A percentile compares a stretch with the other conserved stretches of the same genome.
Conservation (phyloP, 257 asterid genomes). For the Parsonsia alboflavescens region DNA sequence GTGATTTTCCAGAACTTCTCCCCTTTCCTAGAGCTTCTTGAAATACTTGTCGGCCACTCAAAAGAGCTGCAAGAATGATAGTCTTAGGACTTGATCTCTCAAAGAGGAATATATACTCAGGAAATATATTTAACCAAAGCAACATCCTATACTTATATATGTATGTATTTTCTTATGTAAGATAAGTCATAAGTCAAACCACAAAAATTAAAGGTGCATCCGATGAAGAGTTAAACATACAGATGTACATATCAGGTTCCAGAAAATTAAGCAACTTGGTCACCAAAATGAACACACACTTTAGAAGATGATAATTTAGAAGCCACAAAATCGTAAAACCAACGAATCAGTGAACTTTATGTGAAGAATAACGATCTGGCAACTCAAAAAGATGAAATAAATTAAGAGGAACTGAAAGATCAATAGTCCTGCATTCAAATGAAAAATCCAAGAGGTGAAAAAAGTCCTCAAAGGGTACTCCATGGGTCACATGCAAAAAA, state of each 20-base stretch:
- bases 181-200: not conserved
- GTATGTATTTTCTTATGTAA: not conserved
- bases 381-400: not conserved
- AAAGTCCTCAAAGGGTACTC: not conserved
- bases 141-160: not conserved
- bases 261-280: not conserved
- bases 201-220: not conserved
- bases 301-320: not conserved
- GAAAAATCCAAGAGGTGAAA: too few species aligned
- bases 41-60: conserved; percentile 41
- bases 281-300: too few species aligned
- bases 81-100: not conserved
- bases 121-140: not conserved
- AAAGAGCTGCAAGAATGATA: conserved; percentile 31
- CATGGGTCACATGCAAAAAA: not conserved
- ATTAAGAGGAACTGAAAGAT: not conserved
- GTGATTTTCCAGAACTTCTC: conserved; percentile 27
- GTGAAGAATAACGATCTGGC: not conserved
- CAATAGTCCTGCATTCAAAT: not conserved
- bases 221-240: not conserved
- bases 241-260: not conserved
- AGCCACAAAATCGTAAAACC: not conserved
- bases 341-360: not conserved
- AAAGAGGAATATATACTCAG: not conserved
- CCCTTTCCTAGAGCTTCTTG: conserved; percentile 44